phyloP scores from a whole-genome alignment of 495 filamentous ascomycete genomes.

The Jackrogersella multiformis region DNA sequence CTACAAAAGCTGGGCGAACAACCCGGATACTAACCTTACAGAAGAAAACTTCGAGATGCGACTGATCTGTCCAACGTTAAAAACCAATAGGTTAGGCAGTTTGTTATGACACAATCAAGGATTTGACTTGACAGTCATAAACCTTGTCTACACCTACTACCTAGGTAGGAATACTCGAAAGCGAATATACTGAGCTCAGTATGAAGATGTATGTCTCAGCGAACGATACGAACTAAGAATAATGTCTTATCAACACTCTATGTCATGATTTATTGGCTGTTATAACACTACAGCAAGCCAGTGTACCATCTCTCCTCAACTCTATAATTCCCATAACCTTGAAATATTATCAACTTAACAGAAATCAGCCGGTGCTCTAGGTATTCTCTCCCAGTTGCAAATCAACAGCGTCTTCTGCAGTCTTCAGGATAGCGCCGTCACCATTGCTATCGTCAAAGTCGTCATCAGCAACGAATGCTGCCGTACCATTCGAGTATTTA shows the following conservation, averaged over 20 bases:
- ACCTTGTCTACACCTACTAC: neutral
- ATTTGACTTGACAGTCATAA: no score
- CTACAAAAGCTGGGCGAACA: no score
- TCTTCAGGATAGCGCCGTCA: conserved; percentile 7
- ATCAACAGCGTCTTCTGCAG: neutral
- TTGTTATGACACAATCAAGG: no score
- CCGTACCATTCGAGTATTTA: conserved; percentile 57
- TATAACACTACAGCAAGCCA: neutral
- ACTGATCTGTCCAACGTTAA: no score
- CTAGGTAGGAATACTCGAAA: no score
- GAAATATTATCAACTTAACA: neutral
- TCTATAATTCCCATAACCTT: neutral
- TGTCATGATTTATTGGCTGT: neutral
- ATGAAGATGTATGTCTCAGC: no score
- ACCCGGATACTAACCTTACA: no score
- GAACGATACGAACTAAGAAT: neutral
- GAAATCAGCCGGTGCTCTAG: neutral
- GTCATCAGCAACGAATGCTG: conserved; percentile 52
- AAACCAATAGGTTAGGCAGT: no score
- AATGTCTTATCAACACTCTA: neutral
- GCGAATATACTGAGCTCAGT: neutral
- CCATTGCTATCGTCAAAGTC: conserved; percentile 45
- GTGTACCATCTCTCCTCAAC: neutral
- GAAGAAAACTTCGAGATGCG: no score
- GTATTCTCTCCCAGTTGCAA: conserved; percentile 1